Conservation (phyloP, 169 alveolate genomes). For the Plasmodium yoelii region DNA sequence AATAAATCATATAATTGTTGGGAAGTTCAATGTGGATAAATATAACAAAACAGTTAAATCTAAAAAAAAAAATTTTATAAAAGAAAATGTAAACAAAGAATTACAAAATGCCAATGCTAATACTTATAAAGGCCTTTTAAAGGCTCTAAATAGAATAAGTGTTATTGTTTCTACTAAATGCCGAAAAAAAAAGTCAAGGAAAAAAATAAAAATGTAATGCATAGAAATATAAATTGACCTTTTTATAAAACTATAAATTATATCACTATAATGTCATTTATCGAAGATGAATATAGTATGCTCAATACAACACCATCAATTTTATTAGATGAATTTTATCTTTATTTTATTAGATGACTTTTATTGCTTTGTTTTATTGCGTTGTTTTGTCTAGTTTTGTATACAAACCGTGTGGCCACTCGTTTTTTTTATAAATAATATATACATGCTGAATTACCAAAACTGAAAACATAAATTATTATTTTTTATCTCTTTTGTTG, state of each 20-base stretch:
- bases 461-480: no score
- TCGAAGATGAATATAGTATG: background rate
- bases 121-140: constrained; percentile 25
- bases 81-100: background rate
- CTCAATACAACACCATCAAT: no score
- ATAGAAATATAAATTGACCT: background rate
- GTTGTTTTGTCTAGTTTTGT: no score
- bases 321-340: no score
- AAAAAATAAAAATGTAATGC: constrained; percentile 3
- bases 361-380: no score
- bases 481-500: no score
- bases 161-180: constrained; percentile 36
- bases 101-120: constrained; percentile 1
- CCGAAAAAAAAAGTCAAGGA: constrained; percentile 7
- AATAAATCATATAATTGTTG: background rate
- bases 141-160: constrained; percentile 26
- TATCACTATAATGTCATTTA: background rate
- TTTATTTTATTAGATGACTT: no score
- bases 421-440: no score
- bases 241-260: background rate
- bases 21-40: no score
- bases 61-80: background rate
- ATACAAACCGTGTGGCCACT: no score
- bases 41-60: no score
- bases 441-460: no score